Conservation (phyloP, 73 alveolate species). For the Urostyla sp. region DNA sequence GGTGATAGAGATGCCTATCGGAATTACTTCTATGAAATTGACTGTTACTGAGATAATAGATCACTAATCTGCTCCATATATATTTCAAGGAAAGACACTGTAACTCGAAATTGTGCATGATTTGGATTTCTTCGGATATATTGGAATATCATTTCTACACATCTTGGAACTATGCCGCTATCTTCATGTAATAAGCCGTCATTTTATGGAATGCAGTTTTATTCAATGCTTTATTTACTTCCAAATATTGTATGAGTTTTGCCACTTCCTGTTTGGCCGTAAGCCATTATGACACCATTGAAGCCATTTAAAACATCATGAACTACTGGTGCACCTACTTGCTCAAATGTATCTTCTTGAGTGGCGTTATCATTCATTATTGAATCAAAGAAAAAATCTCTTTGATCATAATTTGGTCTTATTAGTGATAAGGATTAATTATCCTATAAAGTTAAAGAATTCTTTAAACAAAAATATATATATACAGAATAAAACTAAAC, state of each 20-base stretch:
- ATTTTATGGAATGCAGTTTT: constrained; percentile 37
- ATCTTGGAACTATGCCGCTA: constrained; percentile 91
- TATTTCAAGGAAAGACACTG: constrained; percentile 89
- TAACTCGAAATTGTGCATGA: constrained; percentile 83
- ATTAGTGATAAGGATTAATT: constrained; percentile 25
- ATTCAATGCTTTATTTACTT: constrained; percentile 53
- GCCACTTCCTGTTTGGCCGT: constrained; percentile 94
- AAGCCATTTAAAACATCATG: constrained; percentile 85
- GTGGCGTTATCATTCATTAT: constrained; percentile 51
- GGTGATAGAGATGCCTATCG: constrained; percentile 54
- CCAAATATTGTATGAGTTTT: constrained; percentile 90
- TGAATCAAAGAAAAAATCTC: constrained; percentile 66
- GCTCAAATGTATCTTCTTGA: constrained; percentile 17
- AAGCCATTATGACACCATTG: constrained; percentile 91
- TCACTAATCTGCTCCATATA: constrained; percentile 94
- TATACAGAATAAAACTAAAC: constrained; percentile 36
- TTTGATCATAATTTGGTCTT: constrained; percentile 64
- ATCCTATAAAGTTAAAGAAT: constrained; percentile 21
- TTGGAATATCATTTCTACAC: constrained; percentile 88
- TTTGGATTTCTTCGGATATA: constrained; percentile 80
- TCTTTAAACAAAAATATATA: constrained; percentile 7
- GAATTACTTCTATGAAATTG: constrained; percentile 49
- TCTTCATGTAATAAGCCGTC: constrained; percentile 63
- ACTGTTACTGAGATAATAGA: constrained; percentile 73
- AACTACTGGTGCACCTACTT: constrained; percentile 63